These are phyloP conservation scores for Chaetothyriales sp. DNA, from an alignment of 2,329 filamentous ascomycete species.

Conservation along the genomic window DNA sequence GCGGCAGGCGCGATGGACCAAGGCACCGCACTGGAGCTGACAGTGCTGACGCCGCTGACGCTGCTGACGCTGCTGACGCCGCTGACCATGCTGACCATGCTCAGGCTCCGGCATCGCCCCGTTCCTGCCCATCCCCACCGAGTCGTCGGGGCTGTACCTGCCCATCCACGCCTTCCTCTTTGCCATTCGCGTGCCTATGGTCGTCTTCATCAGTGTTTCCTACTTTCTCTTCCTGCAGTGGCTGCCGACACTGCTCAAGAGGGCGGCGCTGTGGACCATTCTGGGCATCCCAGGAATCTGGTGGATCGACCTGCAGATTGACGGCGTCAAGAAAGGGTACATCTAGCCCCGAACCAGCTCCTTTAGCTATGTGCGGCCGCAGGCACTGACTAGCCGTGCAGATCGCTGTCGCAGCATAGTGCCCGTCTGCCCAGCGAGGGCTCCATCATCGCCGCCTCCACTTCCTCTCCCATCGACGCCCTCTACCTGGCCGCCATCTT, in stretches of 20 bases:
- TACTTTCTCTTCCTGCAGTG: conserved; percentile 77
- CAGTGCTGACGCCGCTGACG: background rate
- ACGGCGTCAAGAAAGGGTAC: conserved; percentile 83
- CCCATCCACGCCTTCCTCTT: conserved; percentile 61
- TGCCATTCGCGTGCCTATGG: conserved; percentile 63
- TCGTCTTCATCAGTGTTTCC: conserved; percentile 50
- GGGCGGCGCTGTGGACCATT: conserved; percentile 75
- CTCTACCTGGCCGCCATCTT: conserved; percentile 93
- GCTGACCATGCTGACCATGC: background rate
- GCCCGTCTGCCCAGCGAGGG: conserved; percentile 64
- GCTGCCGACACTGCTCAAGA: conserved; percentile 61
- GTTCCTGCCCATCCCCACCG: conserved; percentile 69
- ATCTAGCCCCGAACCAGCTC: conserved; percentile 13
- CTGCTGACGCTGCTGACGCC: conserved; percentile 1
- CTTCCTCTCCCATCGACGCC: conserved; percentile 83
- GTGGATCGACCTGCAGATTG: conserved; percentile 98
- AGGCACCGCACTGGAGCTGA: background rate
- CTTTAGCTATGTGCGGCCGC: background rate
- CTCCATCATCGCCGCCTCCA: conserved; percentile 76
- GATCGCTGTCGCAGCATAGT: conserved; percentile 56
- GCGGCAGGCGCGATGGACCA: background rate
- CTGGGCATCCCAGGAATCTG: conserved; percentile 83
- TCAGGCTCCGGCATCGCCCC: conserved; percentile 89
- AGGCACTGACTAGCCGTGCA: conserved; percentile 16
- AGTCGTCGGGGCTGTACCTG: conserved; percentile 48